Percentiles rank a stretch among this genome's conserved stretches.
Evolutionary conservation across 2,329 filamentous ascomycete genomes (phyloP).

Genomic region (Xylariaceae sp.): DNA sequence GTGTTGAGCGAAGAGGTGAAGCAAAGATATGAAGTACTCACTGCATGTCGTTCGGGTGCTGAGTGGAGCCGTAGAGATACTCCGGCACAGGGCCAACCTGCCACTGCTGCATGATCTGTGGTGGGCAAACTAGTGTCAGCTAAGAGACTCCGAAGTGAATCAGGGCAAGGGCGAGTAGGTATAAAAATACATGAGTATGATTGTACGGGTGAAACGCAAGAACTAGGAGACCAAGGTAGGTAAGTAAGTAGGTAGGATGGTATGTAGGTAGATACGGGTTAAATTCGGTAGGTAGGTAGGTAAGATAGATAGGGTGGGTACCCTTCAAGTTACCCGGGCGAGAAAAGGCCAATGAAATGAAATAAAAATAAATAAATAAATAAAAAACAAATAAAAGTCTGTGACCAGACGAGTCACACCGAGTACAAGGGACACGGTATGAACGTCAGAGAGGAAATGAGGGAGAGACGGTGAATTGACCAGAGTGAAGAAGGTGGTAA

Average conservation of each 20-base stretch:
- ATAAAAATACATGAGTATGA: background rate
- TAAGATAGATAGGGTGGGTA: background rate
- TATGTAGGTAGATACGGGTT: background rate
- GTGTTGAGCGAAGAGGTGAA: slow-evolving; percentile 7
- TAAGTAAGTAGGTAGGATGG: background rate
- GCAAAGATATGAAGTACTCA: slow-evolving; percentile 43
- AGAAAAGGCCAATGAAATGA: background rate
- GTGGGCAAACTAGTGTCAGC: slow-evolving; percentile 31
- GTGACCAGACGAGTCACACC: background rate
- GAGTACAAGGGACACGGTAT: background rate
- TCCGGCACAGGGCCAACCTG: slow-evolving; percentile 56
- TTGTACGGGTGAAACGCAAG: slow-evolving; percentile 1
- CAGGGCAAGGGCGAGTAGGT: background rate
- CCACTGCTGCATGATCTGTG: slow-evolving; percentile 57
- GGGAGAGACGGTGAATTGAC: background rate
- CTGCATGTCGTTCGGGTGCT: slow-evolving; percentile 53
- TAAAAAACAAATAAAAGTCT: background rate
- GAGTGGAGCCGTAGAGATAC: slow-evolving; percentile 50
- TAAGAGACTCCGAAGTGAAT: slow-evolving; percentile 12
- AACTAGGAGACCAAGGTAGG: background rate
- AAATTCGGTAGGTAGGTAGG: background rate
- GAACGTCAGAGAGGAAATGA: background rate
- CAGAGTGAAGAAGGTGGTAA: background rate
- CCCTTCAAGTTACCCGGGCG: background rate
- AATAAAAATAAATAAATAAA: background rate